A percentile compares a stretch with the other conserved stretches of the same genome.
phyloP scores from a whole-genome alignment of 139 green algal species.

The Tetraselmis striata region DNA sequence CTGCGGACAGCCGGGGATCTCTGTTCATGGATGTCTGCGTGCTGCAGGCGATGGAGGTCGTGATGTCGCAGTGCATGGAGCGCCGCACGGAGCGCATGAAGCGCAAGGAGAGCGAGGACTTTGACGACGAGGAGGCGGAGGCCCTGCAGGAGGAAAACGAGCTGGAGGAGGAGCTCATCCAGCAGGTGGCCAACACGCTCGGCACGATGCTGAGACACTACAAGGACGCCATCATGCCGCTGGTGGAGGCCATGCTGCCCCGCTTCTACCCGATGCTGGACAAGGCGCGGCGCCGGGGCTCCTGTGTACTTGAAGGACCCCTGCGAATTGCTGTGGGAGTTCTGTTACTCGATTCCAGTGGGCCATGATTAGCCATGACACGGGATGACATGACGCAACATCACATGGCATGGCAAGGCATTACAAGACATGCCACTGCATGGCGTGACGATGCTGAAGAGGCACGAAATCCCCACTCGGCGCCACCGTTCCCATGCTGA shows the following conservation, averaged over 20 bases:
- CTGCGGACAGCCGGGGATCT: too few relatives aligned
- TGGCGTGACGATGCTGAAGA: too few relatives aligned
- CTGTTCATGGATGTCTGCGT: too few relatives aligned
- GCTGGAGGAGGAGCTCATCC: slow-evolving; percentile 81
- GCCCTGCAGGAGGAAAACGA: slow-evolving; percentile 86
- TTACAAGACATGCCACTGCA: slow-evolving; percentile 11
- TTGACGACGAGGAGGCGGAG: slow-evolving; percentile 93
- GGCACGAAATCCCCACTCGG: too few relatives aligned
- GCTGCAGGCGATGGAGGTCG: slow-evolving; percentile 40
- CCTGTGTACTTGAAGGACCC: too few relatives aligned
- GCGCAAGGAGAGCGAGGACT: slow-evolving; percentile 70
- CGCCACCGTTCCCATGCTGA: too few relatives aligned
- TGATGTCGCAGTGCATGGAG: slow-evolving; percentile 59
- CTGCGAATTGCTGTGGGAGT: too few relatives aligned
- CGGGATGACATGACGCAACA: too few relatives aligned
- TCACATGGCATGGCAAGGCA: too few relatives aligned
- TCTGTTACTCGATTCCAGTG: too few relatives aligned
- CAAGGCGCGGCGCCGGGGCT: too few relatives aligned
- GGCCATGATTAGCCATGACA: too few relatives aligned
- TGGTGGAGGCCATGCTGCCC: slow-evolving; percentile 79
- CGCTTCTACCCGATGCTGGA: slow-evolving; percentile 54
- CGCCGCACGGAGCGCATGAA: slow-evolving; percentile 49
- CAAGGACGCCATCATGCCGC: slow-evolving; percentile 66
- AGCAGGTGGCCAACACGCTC: slow-evolving; percentile 57
- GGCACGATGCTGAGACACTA: slow-evolving; percentile 69